phyloP scores from a whole-genome alignment of 106 monocot species.

The Apostasia ramifera region DNA sequence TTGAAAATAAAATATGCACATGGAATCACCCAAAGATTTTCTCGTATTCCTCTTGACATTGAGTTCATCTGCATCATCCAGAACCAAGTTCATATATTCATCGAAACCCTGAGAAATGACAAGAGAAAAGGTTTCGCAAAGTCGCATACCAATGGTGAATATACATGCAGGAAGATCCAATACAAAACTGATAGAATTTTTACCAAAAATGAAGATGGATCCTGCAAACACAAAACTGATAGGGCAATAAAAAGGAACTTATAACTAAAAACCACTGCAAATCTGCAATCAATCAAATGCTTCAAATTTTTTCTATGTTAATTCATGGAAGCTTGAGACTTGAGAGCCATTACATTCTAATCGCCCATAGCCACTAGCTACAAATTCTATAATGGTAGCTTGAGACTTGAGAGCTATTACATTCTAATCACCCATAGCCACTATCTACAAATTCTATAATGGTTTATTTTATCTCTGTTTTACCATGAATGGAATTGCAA shows the following conservation, averaged over 20 bases:
- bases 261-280: not conserved
- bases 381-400: too few relatives aligned
- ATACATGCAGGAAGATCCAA: too few relatives aligned
- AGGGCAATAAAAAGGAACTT: too few relatives aligned
- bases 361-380: too few relatives aligned
- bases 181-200: not conserved
- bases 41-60: slow-evolving; percentile 75
- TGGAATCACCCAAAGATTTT: slow-evolving; percentile 42
- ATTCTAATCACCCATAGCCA: too few relatives aligned
- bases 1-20: not conserved
- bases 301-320: not conserved
- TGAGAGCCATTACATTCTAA: too few relatives aligned
- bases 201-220: not conserved
- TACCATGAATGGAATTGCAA: too few relatives aligned
- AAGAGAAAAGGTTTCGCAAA: not conserved
- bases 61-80: slow-evolving; percentile 79
- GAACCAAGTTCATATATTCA: slow-evolving; percentile 86
- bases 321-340: too few relatives aligned
- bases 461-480: too few relatives aligned
- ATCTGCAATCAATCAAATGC: not conserved
- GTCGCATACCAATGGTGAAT: not conserved
- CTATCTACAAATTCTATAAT: too few relatives aligned
- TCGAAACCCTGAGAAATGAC: slow-evolving; percentile 57
- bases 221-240: not conserved
- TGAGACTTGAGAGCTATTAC: too few relatives aligned